Conservation (phyloP, 176 grass and related monocot genomes). For the Triticum dicoccoides region DNA sequence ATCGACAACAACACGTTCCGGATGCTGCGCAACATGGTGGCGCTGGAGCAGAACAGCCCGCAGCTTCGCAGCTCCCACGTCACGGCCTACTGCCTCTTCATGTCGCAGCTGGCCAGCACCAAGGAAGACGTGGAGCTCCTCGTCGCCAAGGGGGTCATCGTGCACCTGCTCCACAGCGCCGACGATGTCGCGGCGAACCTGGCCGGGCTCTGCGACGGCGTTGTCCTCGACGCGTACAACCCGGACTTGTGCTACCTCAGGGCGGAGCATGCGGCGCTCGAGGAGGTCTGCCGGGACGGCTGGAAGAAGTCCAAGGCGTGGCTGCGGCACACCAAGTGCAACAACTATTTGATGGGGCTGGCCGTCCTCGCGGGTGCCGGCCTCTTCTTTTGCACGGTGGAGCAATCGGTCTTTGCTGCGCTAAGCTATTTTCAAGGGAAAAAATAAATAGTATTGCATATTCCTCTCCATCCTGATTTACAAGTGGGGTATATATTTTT, state of each 20-base stretch:
- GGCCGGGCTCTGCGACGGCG: background rate
- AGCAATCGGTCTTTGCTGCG: background rate
- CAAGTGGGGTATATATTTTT: too few relatives aligned
- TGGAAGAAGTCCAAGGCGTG: background rate
- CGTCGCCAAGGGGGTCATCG: background rate
- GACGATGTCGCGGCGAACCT: background rate
- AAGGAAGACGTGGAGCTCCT: background rate
- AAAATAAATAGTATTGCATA: background rate
- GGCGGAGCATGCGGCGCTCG: background rate
- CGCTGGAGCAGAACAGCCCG: background rate
- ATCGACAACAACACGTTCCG: background rate
- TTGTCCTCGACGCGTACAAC: background rate
- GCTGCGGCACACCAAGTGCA: background rate
- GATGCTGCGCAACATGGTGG: background rate
- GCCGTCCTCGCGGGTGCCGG: background rate
- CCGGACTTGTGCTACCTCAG: background rate
- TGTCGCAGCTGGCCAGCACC: slow-evolving; percentile 11
- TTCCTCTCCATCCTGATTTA: too few relatives aligned
- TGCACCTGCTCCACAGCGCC: background rate
- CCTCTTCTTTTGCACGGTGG: background rate
- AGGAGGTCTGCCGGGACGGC: background rate
- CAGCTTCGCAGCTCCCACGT: background rate
- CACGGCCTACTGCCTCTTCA: slow-evolving; percentile 24
- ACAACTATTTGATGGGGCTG: background rate
- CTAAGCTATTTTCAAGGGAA: background rate